These are phyloP conservation scores for Dothistroma septosporum DNA, from an alignment of 2,329 filamentous ascomycete species.

Conservation along the genomic window DNA sequence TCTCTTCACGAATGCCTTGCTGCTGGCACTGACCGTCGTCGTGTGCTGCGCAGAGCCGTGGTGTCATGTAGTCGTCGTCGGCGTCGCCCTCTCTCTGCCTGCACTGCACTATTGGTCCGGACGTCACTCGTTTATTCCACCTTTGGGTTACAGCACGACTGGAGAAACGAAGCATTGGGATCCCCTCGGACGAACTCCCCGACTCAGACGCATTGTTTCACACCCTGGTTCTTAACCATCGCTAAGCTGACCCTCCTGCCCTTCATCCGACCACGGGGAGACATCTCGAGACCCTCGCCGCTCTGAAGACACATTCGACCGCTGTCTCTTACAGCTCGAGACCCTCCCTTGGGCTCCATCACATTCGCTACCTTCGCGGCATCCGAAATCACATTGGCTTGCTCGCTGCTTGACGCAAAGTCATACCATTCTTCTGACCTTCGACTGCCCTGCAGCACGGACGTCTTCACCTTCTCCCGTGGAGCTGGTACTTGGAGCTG, in stretches of 20 bases:
- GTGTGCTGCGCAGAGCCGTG: slow-evolving; percentile 7
- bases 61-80: slow-evolving; percentile 3
- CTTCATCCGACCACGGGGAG: not conserved
- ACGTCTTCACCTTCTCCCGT: not conserved
- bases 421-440: not conserved
- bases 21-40: not conserved
- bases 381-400: not conserved
- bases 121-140: slow-evolving; percentile 1
- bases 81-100: not conserved
- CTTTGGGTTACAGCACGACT: not conserved
- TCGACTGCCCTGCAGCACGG: not conserved
- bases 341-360: no score
- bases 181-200: not conserved
- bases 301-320: not conserved
- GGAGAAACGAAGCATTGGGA: not conserved
- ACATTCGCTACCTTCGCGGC: not conserved
- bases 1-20: not conserved
- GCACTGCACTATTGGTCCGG: slow-evolving; percentile 4
- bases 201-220: not conserved
- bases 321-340: not conserved
- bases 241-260: not conserved
- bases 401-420: not conserved
- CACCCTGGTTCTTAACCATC: not conserved
- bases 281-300: slow-evolving; percentile 2
- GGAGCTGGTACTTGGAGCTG: not conserved